phyloP scores from a whole-genome alignment of 139 green algal species.

The Spirogloea muscicola region DNA sequence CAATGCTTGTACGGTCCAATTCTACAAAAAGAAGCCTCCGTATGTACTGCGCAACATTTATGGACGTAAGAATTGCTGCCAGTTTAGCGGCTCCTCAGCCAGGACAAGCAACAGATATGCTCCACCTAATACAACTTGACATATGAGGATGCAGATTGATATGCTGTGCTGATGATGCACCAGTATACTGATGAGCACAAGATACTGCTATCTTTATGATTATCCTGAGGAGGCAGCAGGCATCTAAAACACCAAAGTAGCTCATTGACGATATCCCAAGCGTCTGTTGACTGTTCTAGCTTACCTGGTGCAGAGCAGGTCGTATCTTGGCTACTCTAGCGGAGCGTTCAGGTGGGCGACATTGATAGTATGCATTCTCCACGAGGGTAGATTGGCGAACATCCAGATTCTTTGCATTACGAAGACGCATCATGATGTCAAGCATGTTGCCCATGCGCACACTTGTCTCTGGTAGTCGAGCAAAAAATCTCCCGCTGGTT shows the following conservation, averaged over 20 bases:
- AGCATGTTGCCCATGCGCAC: slow-evolving; percentile 53
- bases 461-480: slow-evolving; percentile 46
- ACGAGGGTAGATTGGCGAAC: slow-evolving; percentile 69
- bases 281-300: too few species aligned
- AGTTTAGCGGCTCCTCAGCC: too few species aligned
- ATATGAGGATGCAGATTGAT: too few species aligned
- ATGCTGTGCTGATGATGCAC: too few species aligned
- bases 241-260: too few species aligned
- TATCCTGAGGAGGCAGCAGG: too few species aligned
- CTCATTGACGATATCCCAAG: too few species aligned
- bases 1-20: slow-evolving; percentile 56
- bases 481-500: slow-evolving; percentile 76
- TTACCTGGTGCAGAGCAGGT: slow-evolving; percentile 64
- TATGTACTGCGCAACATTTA: slow-evolving; percentile 85
- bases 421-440: slow-evolving; percentile 63
- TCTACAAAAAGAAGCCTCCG: slow-evolving; percentile 77
- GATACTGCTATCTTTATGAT: too few species aligned
- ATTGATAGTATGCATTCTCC: slow-evolving; percentile 77
- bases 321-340: slow-evolving; percentile 48
- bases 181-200: too few species aligned
- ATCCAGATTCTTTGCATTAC: slow-evolving; percentile 80
- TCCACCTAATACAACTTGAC: too few species aligned
- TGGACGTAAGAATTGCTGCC: too few species aligned
- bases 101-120: too few species aligned
- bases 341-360: slow-evolving; percentile 43